These are phyloP conservation scores for Lactarius hengduanensis DNA, from an alignment of 768 basidiomycete species.

Conservation along the genomic window DNA sequence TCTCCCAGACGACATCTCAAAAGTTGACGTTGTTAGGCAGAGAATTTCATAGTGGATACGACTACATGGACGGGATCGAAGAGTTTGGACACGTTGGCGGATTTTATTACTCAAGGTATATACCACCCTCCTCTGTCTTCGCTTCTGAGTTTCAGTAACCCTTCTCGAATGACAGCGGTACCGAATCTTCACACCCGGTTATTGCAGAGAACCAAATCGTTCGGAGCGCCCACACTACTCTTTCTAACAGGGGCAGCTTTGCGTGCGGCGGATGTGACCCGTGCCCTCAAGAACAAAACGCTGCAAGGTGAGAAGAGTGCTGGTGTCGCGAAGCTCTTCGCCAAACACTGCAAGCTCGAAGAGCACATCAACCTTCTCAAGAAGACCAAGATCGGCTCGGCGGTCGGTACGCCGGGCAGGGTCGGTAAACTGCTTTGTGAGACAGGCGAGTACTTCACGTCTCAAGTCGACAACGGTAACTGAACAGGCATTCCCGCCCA, in stretches of 20 bases:
- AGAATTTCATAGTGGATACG: constrained; percentile 71
- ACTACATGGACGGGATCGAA: constrained; percentile 68
- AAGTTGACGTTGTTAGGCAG: constrained; percentile 57
- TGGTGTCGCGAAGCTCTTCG: constrained; percentile 93
- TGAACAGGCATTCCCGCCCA: constrained; percentile 36
- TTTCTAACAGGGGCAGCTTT: constrained; percentile 88
- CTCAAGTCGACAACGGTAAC: not conserved
- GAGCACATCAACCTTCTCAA: constrained; percentile 84
- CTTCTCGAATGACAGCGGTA: constrained; percentile 44
- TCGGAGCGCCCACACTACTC: constrained; percentile 84
- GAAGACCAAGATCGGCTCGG: constrained; percentile 82
- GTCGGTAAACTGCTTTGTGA: constrained; percentile 82
- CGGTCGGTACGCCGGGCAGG: constrained; percentile 90
- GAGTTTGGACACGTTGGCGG: constrained; percentile 65
- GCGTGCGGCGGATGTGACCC: constrained; percentile 84
- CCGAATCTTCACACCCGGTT: constrained; percentile 69
- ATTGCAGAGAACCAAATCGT: constrained; percentile 68
- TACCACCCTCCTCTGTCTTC: constrained; percentile 6
- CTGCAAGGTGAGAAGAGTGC: constrained; percentile 81
- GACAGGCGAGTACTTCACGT: constrained; percentile 46
- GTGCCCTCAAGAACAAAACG: constrained; percentile 65
- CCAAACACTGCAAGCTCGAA: constrained; percentile 88
- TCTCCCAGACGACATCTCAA: constrained; percentile 37
- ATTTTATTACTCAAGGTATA: constrained; percentile 76
- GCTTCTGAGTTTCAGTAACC: constrained; percentile 1